Base-by-base conservation (phyloP, 352 stramenopile genomes). In the Pythium utonaiense region DNA sequence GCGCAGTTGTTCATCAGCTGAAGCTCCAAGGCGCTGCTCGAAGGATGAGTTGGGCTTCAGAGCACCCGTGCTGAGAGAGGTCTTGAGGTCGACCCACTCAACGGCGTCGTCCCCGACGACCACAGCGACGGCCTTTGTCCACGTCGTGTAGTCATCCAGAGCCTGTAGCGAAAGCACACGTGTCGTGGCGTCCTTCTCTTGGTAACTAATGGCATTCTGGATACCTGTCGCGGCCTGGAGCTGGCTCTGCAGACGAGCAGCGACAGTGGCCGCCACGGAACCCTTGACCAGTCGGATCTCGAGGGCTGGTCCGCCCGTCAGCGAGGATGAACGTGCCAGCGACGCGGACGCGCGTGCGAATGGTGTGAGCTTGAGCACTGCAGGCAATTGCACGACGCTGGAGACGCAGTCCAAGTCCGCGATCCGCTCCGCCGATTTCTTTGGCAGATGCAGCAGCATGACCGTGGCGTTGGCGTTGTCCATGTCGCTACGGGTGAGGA, bases 311-410 rank as follows among this genome's bases (percentile, higher is more conserved):
- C 67, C 71, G 34, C 76, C 74, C 1, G 45, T 71, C 10, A 41
- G 59, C 24, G 67, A 71, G 5, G 49, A 51, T 8, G 68, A 66
- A 17, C 62, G 64, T 0, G 67, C 67, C 14, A 82, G 62, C 38
- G 63, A 67, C 30, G 74, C 75, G 24, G 73, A 75, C n/a, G 75
- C 83, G n/a, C 75, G 75, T 0, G 78, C 80, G 54, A 89, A 89
- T 27, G 80, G 80, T 65, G 77, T 89, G 51, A 89, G 77, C 63
- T 89, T 89, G 51, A 89, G 67, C 69, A 89, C 81, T 0, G 80
- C 69, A 12, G 80, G 80, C 30, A 89, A 40, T 6, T 74, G 60
- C 3, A 76, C 83, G 21, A 87, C 80, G 42, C 70, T 79, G 17
- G 67, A 55, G 5, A 90, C 61, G 30, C 80, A 90, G 3, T 70